phyloP scores from a whole-genome alignment of 192 early-diverging fungal species.

The Chytriomyces confervae region DNA sequence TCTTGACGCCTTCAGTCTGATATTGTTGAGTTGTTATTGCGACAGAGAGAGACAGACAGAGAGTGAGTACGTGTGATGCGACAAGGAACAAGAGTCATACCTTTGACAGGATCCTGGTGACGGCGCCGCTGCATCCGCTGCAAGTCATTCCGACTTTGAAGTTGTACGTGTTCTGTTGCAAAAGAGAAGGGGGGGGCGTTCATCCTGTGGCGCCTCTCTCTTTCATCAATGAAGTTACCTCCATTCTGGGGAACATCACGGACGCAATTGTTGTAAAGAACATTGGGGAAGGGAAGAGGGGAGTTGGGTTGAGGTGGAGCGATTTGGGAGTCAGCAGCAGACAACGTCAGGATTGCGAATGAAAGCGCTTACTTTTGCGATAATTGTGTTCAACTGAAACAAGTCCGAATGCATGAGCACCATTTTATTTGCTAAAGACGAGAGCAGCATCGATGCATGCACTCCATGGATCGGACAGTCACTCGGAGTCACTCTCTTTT shows the following conservation, averaged over 20 bases:
- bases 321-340: background rate
- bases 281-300: background rate
- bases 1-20: conserved; percentile 55
- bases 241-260: conserved; percentile 24
- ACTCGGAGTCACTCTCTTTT: too few relatives aligned
- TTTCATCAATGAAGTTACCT: background rate
- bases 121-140: conserved; percentile 77
- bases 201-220: too few relatives aligned
- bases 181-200: too few relatives aligned
- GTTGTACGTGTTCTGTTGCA: conserved; percentile 57
- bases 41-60: background rate
- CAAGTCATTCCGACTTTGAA: conserved; percentile 84
- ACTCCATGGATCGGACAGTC: too few relatives aligned
- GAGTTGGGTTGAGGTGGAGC: background rate
- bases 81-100: conserved; percentile 24
- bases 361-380: background rate
- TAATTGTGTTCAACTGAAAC: too few relatives aligned
- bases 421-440: too few relatives aligned
- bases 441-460: too few relatives aligned
- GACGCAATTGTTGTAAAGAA: conserved; percentile 20
- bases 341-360: background rate
- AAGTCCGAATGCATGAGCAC: too few relatives aligned
- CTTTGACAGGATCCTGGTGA: conserved; percentile 69
- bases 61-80: too few relatives aligned
- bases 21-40: too few relatives aligned